Conservation (phyloP, 1,139 yeast genomes). For the Wickerhamomyces sp. region DNA sequence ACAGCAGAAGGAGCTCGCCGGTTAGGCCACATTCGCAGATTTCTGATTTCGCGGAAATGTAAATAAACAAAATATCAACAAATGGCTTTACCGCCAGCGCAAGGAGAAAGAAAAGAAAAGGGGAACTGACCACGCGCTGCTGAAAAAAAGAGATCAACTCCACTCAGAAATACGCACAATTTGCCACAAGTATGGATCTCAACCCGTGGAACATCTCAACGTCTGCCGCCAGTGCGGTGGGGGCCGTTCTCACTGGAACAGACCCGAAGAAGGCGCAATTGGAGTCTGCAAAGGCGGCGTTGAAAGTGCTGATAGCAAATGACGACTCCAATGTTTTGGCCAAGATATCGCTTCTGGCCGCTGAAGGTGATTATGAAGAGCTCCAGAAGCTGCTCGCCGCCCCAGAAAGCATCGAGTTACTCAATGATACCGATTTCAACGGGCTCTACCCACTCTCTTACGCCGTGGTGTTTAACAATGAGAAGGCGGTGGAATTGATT, state of each 20-base stretch:
- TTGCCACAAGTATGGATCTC: slow-evolving; percentile 21
- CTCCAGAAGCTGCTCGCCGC: slow-evolving; percentile 17
- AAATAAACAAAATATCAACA: no score
- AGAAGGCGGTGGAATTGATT: slow-evolving; percentile 28
- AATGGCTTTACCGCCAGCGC: no score
- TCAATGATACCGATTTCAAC: slow-evolving; percentile 30
- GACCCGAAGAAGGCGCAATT: slow-evolving; percentile 41
- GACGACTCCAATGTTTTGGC: slow-evolving; percentile 26
- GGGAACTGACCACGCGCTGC: no score
- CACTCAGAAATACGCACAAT: no score
- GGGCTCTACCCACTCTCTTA: slow-evolving; percentile 49
- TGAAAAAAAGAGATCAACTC: neutral
- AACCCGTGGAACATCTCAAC: slow-evolving; percentile 20
- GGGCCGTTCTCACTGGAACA: slow-evolving; percentile 17
- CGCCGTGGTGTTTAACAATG: slow-evolving; percentile 46
- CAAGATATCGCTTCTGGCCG: slow-evolving; percentile 40
- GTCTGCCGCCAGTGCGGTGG: slow-evolving; percentile 6
- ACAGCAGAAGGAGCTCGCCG: no score
- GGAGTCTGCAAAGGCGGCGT: slow-evolving; percentile 42
- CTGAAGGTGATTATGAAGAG: slow-evolving; percentile 46
- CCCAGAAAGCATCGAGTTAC: slow-evolving; percentile 29
- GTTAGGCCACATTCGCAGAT: no score
- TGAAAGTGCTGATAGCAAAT: slow-evolving; percentile 23
- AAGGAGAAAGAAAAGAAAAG: no score
- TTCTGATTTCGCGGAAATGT: no score